Percentiles rank a stretch among this genome's conserved stretches.
Conservation (phyloP, 306 rosid genomes). For the Hippophae rhamnoides region DNA sequence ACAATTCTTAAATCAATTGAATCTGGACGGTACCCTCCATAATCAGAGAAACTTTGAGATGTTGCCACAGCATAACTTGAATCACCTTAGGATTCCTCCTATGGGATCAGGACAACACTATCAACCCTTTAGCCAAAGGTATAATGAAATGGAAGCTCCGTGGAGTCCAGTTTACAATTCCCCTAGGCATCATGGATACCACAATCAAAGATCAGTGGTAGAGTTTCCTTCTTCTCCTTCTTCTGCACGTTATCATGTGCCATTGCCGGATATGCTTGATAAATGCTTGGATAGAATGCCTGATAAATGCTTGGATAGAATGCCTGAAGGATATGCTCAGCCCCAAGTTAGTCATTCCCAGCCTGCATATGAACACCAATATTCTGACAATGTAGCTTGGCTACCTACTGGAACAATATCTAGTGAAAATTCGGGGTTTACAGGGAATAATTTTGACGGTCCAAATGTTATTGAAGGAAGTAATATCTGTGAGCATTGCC, state of each 20-base stretch:
- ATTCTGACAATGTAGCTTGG: constrained; percentile 69
- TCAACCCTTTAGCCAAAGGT: constrained; percentile 63
- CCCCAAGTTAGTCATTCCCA: constrained; percentile 46
- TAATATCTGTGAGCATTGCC: constrained; percentile 64
- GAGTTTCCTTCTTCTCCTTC: constrained; percentile 81
- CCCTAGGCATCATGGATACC: constrained; percentile 69
- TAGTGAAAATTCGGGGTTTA: constrained; percentile 61
- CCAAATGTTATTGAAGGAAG: constrained; percentile 60
- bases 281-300: constrained; percentile 61
- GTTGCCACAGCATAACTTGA: constrained; percentile 48
- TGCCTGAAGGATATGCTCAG: constrained; percentile 64
- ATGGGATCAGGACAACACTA: constrained; percentile 55
- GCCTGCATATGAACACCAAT: constrained; percentile 62
- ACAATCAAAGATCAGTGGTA: constrained; percentile 48
- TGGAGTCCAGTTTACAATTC: constrained; percentile 90
- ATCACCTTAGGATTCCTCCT: constrained; percentile 45
- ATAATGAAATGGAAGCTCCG: constrained; percentile 62
- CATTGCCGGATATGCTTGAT: constrained; percentile 52
- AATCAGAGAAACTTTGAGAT: constrained; percentile 61
- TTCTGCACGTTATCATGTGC: constrained; percentile 50
- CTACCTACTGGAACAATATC: constrained; percentile 44
- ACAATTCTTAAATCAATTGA: constrained; percentile 47
- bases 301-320: constrained; percentile 62
- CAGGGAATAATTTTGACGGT: constrained; percentile 53
- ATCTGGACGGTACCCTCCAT: constrained; percentile 57